Evolutionary conservation across 2,329 filamentous ascomycete genomes (phyloP), one percentile per base, ranked within the genome.

Genomic region (Capronia epimyces): DNA sequence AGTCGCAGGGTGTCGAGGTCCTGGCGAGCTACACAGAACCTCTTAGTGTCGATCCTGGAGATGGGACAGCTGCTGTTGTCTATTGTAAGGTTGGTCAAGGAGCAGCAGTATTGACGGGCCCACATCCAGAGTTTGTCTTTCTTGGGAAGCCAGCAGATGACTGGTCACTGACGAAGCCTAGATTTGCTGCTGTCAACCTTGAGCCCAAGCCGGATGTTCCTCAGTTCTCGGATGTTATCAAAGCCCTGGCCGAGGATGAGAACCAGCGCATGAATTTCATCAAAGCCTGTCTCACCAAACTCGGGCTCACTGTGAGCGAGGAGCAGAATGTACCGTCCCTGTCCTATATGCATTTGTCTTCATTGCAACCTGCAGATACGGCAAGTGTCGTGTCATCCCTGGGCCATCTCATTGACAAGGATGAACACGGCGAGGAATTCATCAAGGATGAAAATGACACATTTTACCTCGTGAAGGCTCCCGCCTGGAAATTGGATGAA

Each of bases 61-160:
- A 80, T 36, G 81, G 81, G 1, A 78, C 81, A 25, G 89, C 90
- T 1, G 91, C 93, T 0, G 76, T 94, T 2, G 81, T 98, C 0
- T 88, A 89, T 63, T 87, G 89, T 63, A 86, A 83, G 56, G 78
- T 95, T 39, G 90, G 89, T 0, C 80, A 89, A 39, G 93, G 93
- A 1, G 80, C 80, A 32, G 88, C 81, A 1, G 70, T 97, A 4
- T 69, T 98, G 15, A 94, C 87, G 0, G 89, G 90, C 0, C 87
- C 89, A 32, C 93, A 98, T 75, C 91, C 91, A 45, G 93, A 98
- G 87, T 94, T 74, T 66, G 79, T 71, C 34, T 49, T 50, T 48
- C 34, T 43, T 12, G 43, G 36, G 27, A 55, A 40, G 31, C 49
- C 52, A 47, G 37, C 45, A 16, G 55, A 61, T 57, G 34, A 60